Conservation (phyloP, 2,329 filamentous ascomycete species). For the Diaporthe eres region DNA sequence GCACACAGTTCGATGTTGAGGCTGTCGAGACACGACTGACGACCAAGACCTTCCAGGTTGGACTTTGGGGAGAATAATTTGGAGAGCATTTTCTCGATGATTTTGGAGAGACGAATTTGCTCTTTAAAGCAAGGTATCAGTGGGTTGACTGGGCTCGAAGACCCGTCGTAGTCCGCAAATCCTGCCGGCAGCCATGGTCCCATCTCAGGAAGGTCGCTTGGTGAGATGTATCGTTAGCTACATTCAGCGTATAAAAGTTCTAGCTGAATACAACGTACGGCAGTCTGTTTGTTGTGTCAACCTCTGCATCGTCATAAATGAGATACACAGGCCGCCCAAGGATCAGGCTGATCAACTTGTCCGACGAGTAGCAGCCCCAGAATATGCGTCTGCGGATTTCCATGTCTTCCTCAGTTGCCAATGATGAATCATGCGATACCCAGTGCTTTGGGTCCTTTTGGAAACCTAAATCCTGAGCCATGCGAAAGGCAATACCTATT, state of each 20-base stretch:
- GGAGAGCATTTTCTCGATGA: constrained; percentile 1
- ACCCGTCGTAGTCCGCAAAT: constrained; percentile 39
- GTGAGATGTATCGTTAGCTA: neutral
- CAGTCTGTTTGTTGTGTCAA: constrained; percentile 30
- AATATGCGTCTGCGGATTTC: constrained; percentile 49
- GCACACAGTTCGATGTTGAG: constrained; percentile 44
- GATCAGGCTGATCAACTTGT: constrained; percentile 45
- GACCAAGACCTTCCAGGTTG: constrained; percentile 13
- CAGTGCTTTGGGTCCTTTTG: constrained; percentile 47
- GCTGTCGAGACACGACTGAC: constrained; percentile 39
- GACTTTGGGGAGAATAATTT: neutral
- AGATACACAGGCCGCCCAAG: constrained; percentile 39
- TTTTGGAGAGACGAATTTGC: constrained; percentile 12
- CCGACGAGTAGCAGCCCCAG: constrained; percentile 50
- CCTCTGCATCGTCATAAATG: constrained; percentile 38
- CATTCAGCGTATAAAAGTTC: neutral
- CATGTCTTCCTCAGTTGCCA: constrained; percentile 45
- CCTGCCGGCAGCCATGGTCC: constrained; percentile 46
- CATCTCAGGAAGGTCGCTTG: constrained; percentile 45
- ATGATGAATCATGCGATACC: constrained; percentile 43
- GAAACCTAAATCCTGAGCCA: constrained; percentile 49
- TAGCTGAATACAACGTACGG: constrained; percentile 17
- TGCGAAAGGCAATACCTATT: constrained; percentile 50
- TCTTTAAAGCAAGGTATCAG: constrained; percentile 25
- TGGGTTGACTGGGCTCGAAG: constrained; percentile 11